Evolutionary conservation across 164 flowering plant genomes (phyloP), one percentile per base, ranked within the genome.

Genomic region (Annona squamosa): DNA sequence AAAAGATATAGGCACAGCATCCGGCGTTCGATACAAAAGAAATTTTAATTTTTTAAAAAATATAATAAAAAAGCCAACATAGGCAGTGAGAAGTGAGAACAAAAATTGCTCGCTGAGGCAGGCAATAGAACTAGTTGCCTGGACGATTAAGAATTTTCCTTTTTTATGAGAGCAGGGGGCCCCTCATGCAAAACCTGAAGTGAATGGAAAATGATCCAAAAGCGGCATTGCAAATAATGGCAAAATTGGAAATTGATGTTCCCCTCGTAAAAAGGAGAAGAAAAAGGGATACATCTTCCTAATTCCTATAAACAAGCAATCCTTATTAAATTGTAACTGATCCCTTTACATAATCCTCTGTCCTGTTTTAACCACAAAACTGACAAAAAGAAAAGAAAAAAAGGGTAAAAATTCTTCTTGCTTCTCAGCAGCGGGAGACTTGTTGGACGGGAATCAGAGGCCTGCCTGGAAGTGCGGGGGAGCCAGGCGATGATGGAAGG

Each of bases 391-490:
- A 46, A 63, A 48, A 63, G 18, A 10, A 52, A 52, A 6, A 52
- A 7, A 16, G 13, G 13, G 9, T 7, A 0, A 6, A 52, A 52
- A 6, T 9, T 9, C 0, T 9, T 7, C 44, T 46, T 42, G 48
- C 26, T 59, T 57, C 78, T 71, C 46, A 76, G 46, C 10, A 68
- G 56, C 46, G 46, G 18, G 71, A 59, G 59, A 71, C 47, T n/a
- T 71, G 67, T 59, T n/a, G 46, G 43, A 66, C 74, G 19, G 75
- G 65, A 46, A 75, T 72, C 84, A 79, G 79, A 12, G 79, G 77
- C 18, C 70, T 61, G 76, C 82, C 82, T 41, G 81, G 81, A 68
- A 78, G 77, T 65, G 80, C 62, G 1, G 84, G 84, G 57, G 86
- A 79, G 62, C 75, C 81, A 0, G 83, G 81, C 4, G 81, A 73